Evolutionary conservation across 495 filamentous ascomycete genomes (phyloP).

Genomic region (Staphylotrichum tortipilum): DNA sequence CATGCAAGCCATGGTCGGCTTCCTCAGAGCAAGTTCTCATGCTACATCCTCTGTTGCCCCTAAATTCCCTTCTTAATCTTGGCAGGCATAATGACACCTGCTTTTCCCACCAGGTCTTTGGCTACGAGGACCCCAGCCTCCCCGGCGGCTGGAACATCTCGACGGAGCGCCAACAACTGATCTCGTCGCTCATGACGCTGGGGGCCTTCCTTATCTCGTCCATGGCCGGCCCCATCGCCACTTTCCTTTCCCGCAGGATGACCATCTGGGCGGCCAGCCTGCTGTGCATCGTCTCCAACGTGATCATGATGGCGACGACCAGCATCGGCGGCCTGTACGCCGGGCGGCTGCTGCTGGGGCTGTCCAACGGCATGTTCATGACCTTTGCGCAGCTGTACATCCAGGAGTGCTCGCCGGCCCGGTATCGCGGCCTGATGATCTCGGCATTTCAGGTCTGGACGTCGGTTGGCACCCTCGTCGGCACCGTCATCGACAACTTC

Average conservation of each 20-base stretch:
- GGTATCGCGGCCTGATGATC: not conserved
- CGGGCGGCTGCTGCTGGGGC: conserved; percentile 46
- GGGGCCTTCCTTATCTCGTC: conserved; percentile 51
- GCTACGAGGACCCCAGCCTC: conserved; percentile 30
- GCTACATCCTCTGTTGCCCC: too few species aligned
- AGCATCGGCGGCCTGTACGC: conserved; percentile 46
- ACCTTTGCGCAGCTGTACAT: conserved; percentile 53
- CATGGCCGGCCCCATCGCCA: conserved; percentile 43
- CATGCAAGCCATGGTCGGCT: conserved; percentile 53
- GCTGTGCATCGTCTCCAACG: conserved; percentile 41
- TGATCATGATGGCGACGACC: conserved; percentile 50
- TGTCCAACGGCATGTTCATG: conserved; percentile 51
- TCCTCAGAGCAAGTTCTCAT: conserved; percentile 36
- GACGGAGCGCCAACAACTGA: conserved; percentile 45
- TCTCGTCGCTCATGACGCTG: conserved; percentile 51
- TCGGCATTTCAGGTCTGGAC: conserved; percentile 15
- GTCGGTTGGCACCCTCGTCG: conserved; percentile 38
- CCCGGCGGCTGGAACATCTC: conserved; percentile 47
- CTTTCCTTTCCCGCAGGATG: conserved; percentile 33
- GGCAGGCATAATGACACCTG: not conserved
- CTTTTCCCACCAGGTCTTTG: conserved; percentile 20
- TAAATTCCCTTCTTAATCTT: not conserved
- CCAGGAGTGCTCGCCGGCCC: conserved; percentile 12
- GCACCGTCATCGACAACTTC: conserved; percentile 54
- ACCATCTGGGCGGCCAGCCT: conserved; percentile 43